These are phyloP conservation scores for Neonectria coccinea DNA, from an alignment of 2,329 filamentous ascomycete genomes.

Conservation along the genomic window DNA sequence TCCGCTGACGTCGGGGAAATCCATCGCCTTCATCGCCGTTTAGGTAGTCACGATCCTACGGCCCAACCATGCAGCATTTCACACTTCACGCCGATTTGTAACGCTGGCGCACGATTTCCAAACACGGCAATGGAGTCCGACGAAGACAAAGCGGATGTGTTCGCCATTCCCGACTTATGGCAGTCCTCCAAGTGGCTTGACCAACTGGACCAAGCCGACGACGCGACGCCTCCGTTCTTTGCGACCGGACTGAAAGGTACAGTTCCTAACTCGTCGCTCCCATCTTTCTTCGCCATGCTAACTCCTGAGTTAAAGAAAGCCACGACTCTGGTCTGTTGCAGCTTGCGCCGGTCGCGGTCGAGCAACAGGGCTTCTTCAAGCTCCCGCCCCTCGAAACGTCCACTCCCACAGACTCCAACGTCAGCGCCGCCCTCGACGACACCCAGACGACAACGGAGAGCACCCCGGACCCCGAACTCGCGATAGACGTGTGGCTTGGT, in stretches of 20 bases:
- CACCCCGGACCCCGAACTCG: slow-evolving; percentile 21
- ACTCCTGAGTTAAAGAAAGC: slow-evolving; percentile 17
- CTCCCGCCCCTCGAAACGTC: slow-evolving; percentile 31
- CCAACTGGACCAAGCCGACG: slow-evolving; percentile 34
- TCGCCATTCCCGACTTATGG: slow-evolving; percentile 73
- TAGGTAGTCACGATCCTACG: not conserved
- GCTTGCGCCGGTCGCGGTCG: slow-evolving; percentile 36
- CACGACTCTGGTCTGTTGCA: slow-evolving; percentile 33
- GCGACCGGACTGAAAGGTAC: slow-evolving; percentile 52
- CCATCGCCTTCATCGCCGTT: not conserved
- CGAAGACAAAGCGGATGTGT: slow-evolving; percentile 65
- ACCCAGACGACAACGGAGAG: slow-evolving; percentile 17
- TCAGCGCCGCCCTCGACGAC: slow-evolving; percentile 21
- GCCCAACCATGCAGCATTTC: slow-evolving; percentile 15
- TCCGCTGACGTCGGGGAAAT: slow-evolving; percentile 15
- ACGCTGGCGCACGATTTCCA: slow-evolving; percentile 2
- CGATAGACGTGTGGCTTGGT: slow-evolving; percentile 60
- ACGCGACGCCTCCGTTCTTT: slow-evolving; percentile 56
- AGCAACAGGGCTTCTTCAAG: slow-evolving; percentile 50
- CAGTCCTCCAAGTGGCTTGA: slow-evolving; percentile 64
- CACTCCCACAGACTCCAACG: slow-evolving; percentile 20
- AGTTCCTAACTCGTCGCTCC: slow-evolving; percentile 7
- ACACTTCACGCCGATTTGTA: slow-evolving; percentile 31
- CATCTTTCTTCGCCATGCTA: slow-evolving; percentile 6
- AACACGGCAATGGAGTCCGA: slow-evolving; percentile 50